Evolutionary conservation across 169 alveolate genomes (phyloP), one percentile per base, ranked within the genome.

Genomic region (Cryptosporidium muris): DNA sequence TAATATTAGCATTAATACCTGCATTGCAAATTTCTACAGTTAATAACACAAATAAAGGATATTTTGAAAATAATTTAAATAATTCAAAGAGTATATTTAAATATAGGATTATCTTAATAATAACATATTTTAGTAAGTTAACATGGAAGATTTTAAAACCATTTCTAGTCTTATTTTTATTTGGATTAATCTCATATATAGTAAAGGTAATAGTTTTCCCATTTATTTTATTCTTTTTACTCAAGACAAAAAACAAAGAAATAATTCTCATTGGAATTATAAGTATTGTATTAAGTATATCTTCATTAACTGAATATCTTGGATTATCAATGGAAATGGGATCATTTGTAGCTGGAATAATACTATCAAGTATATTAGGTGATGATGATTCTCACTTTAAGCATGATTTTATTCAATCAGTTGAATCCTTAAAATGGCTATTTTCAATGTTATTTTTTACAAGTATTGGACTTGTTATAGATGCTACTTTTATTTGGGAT

Each of bases 271-370:
- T 74, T 58, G 85, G 85, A 48, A 60, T 74, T 14, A 45, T 74
- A 6, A 74, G 85, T 8, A 37, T 74, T 45, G 49, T 74, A 64
- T 60, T 74, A 3, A 40, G 85, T 74, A 74, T 74, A 25, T 74
- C 85, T 4, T 74, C 85, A 11, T 42, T 74, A n/a, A 74, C 85
- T 3, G 85, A 74, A 58, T 74, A 74, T 47, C 14, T 74, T 14
- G 85, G 85, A 11, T 63, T 74, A 43, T 74, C 85, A 11, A 74
- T 74, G 85, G 85, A 74, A 74, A 74, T 74, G 85, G 85, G 85
- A 8, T 74, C 85, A 3, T 74, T 74, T 60, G 68, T 74, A 45
- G 85, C 67, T 40, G 85, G 85, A 16, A 60, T 74, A 9, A 74
- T 74, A 43, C 45, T 74, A 1, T 74, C 85, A 11, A 74, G 85